Conservation (phyloP, 2,329 filamentous ascomycete species). For the Fusarium sp. region DNA sequence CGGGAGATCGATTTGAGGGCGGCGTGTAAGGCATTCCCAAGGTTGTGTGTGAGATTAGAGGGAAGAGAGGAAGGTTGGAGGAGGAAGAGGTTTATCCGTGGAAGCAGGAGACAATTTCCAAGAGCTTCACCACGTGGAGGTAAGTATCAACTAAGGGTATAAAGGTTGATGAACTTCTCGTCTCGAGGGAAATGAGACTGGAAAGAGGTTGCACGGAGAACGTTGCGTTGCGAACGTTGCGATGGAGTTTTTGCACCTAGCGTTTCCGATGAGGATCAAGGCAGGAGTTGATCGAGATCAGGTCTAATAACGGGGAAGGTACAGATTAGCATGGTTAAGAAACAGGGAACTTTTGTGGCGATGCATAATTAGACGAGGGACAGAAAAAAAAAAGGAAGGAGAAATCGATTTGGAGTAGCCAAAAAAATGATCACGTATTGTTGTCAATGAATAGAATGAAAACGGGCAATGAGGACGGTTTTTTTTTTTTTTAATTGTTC, state of each 20-base stretch:
- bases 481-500: conserved; percentile 7
- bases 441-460: not conserved
- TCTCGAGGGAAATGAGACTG: conserved; percentile 24
- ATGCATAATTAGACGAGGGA: conserved; percentile 19
- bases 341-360: conserved; percentile 30
- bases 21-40: conserved; percentile 89
- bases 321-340: conserved; percentile 41
- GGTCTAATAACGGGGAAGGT: conserved; percentile 41
- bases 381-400: not conserved
- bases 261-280: conserved; percentile 37
- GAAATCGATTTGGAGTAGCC: not conserved
- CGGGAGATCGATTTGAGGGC: conserved; percentile 74
- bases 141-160: conserved; percentile 18
- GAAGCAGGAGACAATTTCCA: conserved; percentile 35
- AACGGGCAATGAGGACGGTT: not conserved
- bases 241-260: conserved; percentile 29
- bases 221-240: not conserved
- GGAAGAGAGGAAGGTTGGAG: conserved; percentile 13
- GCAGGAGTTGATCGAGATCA: conserved; percentile 34
- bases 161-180: conserved; percentile 21
- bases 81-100: conserved; percentile 39
- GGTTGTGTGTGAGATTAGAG: conserved; percentile 36
- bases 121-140: conserved; percentile 39
- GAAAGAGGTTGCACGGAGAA: conserved; percentile 7
- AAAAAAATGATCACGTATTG: conserved; percentile 4